Conservation (phyloP, 805 yeast genomes). For the Wickerhamia fluorescens region DNA sequence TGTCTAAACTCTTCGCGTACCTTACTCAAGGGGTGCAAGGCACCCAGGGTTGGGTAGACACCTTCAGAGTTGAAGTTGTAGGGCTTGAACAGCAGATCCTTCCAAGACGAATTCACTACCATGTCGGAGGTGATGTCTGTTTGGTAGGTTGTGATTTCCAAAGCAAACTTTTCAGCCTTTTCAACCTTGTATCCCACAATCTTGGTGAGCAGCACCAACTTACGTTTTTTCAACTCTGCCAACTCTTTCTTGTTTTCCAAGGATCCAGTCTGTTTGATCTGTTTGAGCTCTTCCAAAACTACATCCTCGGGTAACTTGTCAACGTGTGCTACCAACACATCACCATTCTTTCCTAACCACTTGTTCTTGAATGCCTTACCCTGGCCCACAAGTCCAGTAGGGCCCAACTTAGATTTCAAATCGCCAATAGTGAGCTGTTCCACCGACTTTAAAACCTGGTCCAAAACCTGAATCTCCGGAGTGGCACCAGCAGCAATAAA, state of each 20-base stretch:
- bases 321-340: constrained; percentile 59
- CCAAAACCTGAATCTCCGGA: constrained; percentile 77
- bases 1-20: constrained; percentile 97
- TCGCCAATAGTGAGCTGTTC: constrained; percentile 82
- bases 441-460: constrained; percentile 63
- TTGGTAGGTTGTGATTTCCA: constrained; percentile 72
- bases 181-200: constrained; percentile 64
- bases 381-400: constrained; percentile 87
- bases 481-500: constrained; percentile 70
- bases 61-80: constrained; percentile 97
- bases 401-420: constrained; percentile 64
- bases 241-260: constrained; percentile 59
- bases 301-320: constrained; percentile 54
- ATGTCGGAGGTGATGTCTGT: constrained; percentile 94
- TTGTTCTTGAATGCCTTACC: constrained; percentile 96
- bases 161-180: constrained; percentile 81
- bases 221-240: constrained; percentile 88
- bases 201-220: constrained; percentile 67
- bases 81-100: constrained; percentile 78
- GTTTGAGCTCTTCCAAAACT: constrained; percentile 57
- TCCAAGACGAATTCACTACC: constrained; percentile 80
- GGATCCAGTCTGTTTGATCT: constrained; percentile 49
- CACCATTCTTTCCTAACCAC: constrained; percentile 89
- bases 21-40: constrained; percentile 92
- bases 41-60: constrained; percentile 77